Conservation (phyloP, 345 rosid genomes). For the Murraya paniculata region DNA sequence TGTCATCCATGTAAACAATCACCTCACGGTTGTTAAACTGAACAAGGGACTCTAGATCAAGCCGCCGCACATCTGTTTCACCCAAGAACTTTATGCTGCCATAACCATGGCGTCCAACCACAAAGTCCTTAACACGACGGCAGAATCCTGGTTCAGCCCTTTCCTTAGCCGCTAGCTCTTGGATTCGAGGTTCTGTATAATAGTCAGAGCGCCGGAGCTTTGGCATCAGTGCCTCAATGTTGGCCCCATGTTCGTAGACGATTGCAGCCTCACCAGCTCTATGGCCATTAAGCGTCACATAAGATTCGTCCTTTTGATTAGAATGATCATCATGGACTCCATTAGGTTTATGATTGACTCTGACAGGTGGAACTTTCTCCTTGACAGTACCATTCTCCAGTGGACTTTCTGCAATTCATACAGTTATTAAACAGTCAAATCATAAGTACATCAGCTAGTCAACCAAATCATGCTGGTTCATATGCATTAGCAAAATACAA, state of each 20-base stretch:
- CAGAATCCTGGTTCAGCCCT: constrained; percentile 77
- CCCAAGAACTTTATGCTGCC: constrained; percentile 88
- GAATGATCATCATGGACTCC: constrained; percentile 46
- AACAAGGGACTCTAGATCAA: constrained; percentile 74
- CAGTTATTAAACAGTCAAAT: neutral
- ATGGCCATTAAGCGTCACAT: constrained; percentile 55
- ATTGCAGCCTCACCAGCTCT: constrained; percentile 84
- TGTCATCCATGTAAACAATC: constrained; percentile 92
- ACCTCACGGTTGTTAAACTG: constrained; percentile 90
- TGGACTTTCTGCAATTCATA: constrained; percentile 38
- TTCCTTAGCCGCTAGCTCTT: constrained; percentile 91
- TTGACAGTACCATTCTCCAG: constrained; percentile 33
- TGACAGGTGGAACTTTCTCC: constrained; percentile 38
- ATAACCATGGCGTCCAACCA: constrained; percentile 80
- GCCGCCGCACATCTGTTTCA: constrained; percentile 80
- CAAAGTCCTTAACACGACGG: constrained; percentile 69
- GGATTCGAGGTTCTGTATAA: constrained; percentile 89
- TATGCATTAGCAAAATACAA: too few species aligned
- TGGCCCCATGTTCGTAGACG: constrained; percentile 77
- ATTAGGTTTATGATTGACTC: constrained; percentile 47
- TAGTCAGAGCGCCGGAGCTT: constrained; percentile 77
- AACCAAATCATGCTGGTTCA: neutral
- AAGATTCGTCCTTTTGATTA: constrained; percentile 46
- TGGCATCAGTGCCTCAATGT: constrained; percentile 90
- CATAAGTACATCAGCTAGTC: neutral